These are phyloP conservation scores for Geum urbanum DNA, from an alignment of 306 rosid genomes.

Conservation along the genomic window DNA sequence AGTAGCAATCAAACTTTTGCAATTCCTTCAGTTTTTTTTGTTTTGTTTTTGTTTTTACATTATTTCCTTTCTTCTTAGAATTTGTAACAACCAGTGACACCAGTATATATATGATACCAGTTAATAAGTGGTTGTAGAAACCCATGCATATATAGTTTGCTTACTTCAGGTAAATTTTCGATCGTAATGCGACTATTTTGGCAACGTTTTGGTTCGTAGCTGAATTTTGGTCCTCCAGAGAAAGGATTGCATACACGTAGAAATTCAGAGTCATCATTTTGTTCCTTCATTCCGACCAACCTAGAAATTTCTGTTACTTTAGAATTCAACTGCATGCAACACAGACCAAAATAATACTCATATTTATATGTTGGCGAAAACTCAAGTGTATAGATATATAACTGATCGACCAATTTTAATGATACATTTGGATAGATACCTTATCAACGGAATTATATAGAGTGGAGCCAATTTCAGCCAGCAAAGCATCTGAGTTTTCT, in stretches of 20 bases:
- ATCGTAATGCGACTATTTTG: conserved; percentile 31
- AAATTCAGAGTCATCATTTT: conserved; percentile 29
- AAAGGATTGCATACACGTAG: conserved; percentile 62
- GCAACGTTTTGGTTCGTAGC: conserved; percentile 46
- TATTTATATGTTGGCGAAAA: neutral
- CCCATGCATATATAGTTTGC: neutral
- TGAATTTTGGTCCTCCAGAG: conserved; percentile 43
- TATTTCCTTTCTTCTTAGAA: too few relatives aligned
- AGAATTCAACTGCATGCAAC: conserved; percentile 49
- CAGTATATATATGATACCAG: too few relatives aligned
- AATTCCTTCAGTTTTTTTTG: neutral
- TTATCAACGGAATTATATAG: conserved; percentile 44
- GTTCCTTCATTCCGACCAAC: conserved; percentile 35
- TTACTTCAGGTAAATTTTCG: conserved; percentile 49
- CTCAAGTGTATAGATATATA: too few relatives aligned
- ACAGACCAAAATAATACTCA: neutral
- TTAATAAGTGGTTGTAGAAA: neutral
- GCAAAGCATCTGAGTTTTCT: conserved; percentile 35
- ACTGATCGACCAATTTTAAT: neutral
- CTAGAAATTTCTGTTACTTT: conserved; percentile 38
- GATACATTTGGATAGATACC: conserved; percentile 26
- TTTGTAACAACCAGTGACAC: too few relatives aligned
- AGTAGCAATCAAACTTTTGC: neutral
- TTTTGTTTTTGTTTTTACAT: too few relatives aligned
- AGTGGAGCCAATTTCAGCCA: conserved; percentile 50